Conservation (phyloP, 257 asterid species). For the Nicotiana tabacum region DNA sequence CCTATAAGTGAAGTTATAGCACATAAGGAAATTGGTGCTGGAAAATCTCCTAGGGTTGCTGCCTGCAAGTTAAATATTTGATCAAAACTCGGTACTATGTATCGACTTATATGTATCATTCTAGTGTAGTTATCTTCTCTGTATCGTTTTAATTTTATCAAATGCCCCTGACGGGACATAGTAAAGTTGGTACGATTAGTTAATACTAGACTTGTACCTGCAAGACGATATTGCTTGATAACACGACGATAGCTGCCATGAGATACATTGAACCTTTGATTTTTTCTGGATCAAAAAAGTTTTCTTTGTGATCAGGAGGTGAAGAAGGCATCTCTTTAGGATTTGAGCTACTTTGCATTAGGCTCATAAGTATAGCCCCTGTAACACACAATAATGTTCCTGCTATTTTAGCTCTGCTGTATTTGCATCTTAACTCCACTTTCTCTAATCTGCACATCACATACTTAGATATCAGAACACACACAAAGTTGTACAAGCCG, state of each 20-base stretch:
- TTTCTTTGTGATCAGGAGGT: background rate
- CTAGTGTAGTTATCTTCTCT: background rate
- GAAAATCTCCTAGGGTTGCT: slow-evolving; percentile 50
- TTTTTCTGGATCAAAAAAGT: slow-evolving; percentile 29
- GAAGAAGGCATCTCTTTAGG: slow-evolving; percentile 14
- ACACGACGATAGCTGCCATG: slow-evolving; percentile 57
- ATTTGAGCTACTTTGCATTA: slow-evolving; percentile 52
- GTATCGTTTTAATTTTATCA: background rate
- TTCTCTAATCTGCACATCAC: slow-evolving; percentile 60
- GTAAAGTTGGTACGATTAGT: background rate
- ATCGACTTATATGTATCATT: too few relatives aligned
- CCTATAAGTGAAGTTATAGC: slow-evolving; percentile 72
- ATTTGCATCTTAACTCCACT: slow-evolving; percentile 53
- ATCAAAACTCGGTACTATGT: background rate
- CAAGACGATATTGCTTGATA: slow-evolving; percentile 65
- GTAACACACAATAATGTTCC: slow-evolving; percentile 74
- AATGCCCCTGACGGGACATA: background rate
- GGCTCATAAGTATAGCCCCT: slow-evolving; percentile 74
- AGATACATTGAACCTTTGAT: slow-evolving; percentile 64
- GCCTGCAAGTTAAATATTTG: slow-evolving; percentile 44
- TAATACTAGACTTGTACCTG: slow-evolving; percentile 37
- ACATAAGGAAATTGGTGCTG: slow-evolving; percentile 73
- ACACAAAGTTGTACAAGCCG: too few relatives aligned
- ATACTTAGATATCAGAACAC: background rate
- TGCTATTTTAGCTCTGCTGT: slow-evolving; percentile 67